Evolutionary conservation across 2,329 filamentous ascomycete species (phyloP), one percentile per base, ranked within the genome.

Genomic region (Biscogniauxia marginata): DNA sequence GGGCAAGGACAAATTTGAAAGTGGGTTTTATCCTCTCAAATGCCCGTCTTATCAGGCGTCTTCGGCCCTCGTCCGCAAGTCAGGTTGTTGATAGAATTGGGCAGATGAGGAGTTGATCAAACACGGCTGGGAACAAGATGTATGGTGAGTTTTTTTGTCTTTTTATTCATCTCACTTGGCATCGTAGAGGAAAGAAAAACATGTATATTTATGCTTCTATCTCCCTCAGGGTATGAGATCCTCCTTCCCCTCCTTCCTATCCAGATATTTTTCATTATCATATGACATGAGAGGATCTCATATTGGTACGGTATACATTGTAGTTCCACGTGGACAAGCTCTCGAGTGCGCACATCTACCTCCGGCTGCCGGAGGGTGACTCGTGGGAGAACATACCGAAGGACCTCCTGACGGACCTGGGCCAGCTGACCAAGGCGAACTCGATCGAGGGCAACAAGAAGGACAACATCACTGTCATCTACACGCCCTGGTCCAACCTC

Each of bases 391-490:
- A 80, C 46, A 91, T 99, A 57, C 86, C 90, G 0, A 70, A 85
- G 59, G 84, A 84, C 3, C 81, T 99, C 23, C 71, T 99, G 57
- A 84, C 81, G 63, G 95, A 99, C 74, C 91, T 95, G 67, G 95
- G 90, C n/a, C 95, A 99, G 74, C 81, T 99, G 67, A 99, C 95
- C 55, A 99, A 99, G 77, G 95, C 95, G 60, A 99, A 99, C 77
- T 97, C 92, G 56, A 99, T 99, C 67, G 95, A 99, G 79, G 95
- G 95, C 62, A 99, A 99, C 79, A 99, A 99, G 76, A 98, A 97
- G 74, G 93, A 98, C 74, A 98, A 98, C 75, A 80, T 99, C 67
- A 96, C 92, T 16, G 75, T 99, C 69, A 96, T 99, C 69, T 99
- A 99, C 77, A 99, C 95, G 4, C 95, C 95, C 6, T 98, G 95